phyloP scores from a whole-genome alignment of 495 filamentous ascomycete species.

The Lophium mytilinum region DNA sequence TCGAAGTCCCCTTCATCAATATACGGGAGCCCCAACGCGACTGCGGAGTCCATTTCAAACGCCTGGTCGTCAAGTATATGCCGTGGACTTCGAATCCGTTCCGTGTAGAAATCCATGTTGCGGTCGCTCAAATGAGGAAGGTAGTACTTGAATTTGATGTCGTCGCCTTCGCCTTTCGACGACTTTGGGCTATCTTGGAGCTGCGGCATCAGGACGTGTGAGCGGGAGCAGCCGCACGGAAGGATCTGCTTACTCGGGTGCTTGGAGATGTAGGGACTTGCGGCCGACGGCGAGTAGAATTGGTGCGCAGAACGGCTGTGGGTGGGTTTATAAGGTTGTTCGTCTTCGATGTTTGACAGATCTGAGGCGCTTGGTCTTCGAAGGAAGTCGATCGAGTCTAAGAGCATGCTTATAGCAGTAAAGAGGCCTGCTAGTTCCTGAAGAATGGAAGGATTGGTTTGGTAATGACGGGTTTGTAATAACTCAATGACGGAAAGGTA shows the following conservation, averaged over 20 bases:
- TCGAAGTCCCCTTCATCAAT: not conserved
- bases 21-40: not conserved
- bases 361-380: no score
- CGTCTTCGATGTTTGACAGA: no score
- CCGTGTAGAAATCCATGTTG: not conserved
- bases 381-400: no score
- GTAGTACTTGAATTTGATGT: not conserved
- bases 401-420: no score
- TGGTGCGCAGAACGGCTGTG: not conserved
- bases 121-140: not conserved
- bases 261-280: not conserved
- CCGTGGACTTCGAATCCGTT: no score
- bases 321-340: not conserved
- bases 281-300: not conserved
- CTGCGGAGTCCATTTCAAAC: not conserved
- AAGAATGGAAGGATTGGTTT: no score
- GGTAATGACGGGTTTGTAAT: no score
- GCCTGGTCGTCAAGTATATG: not conserved
- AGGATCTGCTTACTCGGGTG: not conserved
- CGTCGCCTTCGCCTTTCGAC: not conserved
- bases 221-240: not conserved
- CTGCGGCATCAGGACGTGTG: not conserved
- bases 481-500: no score
- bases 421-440: no score
- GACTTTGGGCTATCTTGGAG: not conserved